Percentiles rank a stretch among this genome's conserved stretches.
Conservation (phyloP, 805 yeast species). For the Yarrowia sp. region DNA sequence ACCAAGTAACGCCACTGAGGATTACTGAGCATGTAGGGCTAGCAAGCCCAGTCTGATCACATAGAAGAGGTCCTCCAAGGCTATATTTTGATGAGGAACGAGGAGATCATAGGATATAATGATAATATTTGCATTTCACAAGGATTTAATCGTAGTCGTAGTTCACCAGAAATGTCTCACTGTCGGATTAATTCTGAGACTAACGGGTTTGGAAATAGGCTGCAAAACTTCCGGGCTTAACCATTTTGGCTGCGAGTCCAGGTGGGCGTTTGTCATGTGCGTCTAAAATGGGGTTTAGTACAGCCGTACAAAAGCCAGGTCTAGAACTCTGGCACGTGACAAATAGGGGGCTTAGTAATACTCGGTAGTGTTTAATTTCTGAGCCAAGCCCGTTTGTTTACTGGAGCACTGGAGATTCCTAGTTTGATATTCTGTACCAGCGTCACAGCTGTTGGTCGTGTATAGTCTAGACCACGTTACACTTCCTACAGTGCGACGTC, state of each 20-base stretch:
- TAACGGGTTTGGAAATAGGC: neutral
- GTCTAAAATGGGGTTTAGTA: slow-evolving; percentile 8
- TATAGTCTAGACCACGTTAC: slow-evolving; percentile 6
- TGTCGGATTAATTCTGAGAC: neutral
- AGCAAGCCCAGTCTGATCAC: too few species aligned
- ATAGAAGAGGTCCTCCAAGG: too few species aligned
- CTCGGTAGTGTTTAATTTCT: neutral
- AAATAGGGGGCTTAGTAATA: too few species aligned
- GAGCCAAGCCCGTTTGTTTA: too few species aligned
- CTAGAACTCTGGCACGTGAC: neutral
- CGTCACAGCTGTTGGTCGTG: neutral
- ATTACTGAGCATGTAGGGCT: too few species aligned
- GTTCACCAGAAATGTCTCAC: neutral
- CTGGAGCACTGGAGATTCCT: neutral
- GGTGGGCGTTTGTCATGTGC: slow-evolving; percentile 10
- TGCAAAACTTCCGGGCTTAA: neutral
- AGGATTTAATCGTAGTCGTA: neutral
- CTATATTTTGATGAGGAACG: too few species aligned
- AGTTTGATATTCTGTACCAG: too few species aligned
- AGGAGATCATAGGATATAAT: neutral
- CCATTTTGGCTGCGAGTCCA: too few species aligned
- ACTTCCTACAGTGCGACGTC: neutral
- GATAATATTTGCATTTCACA: neutral
- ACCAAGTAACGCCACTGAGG: neutral
- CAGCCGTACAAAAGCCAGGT: neutral